Evolutionary conservation across 1,284 basidiomycete species (phyloP).

Genomic region (Sanghuangporus baumii): DNA sequence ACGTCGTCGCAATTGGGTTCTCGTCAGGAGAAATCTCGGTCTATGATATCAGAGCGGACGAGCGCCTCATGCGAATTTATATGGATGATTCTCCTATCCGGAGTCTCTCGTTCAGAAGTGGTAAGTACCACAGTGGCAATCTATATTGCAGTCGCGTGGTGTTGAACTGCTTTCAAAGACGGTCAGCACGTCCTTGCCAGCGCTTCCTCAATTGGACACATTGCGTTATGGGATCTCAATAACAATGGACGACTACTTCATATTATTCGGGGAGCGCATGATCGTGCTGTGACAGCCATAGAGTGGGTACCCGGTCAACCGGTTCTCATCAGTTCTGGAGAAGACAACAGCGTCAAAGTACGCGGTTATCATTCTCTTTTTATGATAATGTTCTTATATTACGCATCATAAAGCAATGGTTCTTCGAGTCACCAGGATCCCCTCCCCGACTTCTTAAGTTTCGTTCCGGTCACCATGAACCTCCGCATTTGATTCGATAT

Average conservation of each 20-base stretch:
- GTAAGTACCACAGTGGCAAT: conserved; percentile 37
- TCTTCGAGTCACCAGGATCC: conserved; percentile 87
- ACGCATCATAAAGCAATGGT: conserved; percentile 75
- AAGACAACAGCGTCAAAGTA: conserved; percentile 92
- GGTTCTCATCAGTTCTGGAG: conserved; percentile 79
- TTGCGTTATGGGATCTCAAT: conserved; percentile 89
- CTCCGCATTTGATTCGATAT: conserved; percentile 89
- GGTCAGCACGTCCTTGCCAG: conserved; percentile 85
- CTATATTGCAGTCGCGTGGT: conserved; percentile 6
- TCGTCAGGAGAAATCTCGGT: conserved; percentile 84
- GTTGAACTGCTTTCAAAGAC: conserved; percentile 40
- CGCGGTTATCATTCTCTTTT: conserved; percentile 13
- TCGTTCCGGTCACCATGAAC: conserved; percentile 87
- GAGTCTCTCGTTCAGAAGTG: conserved; percentile 82
- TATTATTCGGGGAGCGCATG: conserved; percentile 82
- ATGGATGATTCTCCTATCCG: conserved; percentile 80
- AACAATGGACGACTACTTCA: conserved; percentile 78
- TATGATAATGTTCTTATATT: not conserved
- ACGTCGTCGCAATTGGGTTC: conserved; percentile 91
- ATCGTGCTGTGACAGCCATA: conserved; percentile 71
- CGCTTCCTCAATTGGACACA: conserved; percentile 79
- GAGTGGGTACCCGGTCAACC: conserved; percentile 93
- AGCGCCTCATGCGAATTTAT: conserved; percentile 81
- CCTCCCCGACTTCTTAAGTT: conserved; percentile 87
- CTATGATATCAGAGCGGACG: conserved; percentile 87